phyloP scores from a whole-genome alignment of 192 early-diverging fungal species.

The Gamsiella multidivaricata region DNA sequence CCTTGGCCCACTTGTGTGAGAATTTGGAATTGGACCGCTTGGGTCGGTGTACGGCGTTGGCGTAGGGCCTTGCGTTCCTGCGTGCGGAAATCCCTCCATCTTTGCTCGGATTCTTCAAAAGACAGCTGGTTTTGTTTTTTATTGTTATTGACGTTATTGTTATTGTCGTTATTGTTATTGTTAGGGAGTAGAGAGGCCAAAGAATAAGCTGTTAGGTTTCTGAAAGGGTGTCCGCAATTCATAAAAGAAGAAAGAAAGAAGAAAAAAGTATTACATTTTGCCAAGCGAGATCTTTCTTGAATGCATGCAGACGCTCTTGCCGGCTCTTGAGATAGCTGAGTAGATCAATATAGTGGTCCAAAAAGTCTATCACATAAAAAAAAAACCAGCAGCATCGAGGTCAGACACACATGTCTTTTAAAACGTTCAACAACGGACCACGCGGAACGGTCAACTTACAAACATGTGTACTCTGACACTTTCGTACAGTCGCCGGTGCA shows the following conservation, averaged over 20 bases:
- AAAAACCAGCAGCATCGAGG: not conserved
- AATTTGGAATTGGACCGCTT: slow-evolving; percentile 76
- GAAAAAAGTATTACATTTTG: slow-evolving; percentile 7
- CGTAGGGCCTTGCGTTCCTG: slow-evolving; percentile 72
- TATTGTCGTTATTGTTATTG: too few species aligned
- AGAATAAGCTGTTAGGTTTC: too few species aligned
- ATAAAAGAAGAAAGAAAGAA: not conserved
- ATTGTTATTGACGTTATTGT: too few species aligned
- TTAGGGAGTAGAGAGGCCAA: not conserved
- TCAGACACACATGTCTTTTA: too few species aligned
- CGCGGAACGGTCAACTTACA: slow-evolving; percentile 18
- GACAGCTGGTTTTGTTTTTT: slow-evolving; percentile 45
- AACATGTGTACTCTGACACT: slow-evolving; percentile 35
- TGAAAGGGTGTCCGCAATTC: too few species aligned
- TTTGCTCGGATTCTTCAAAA: slow-evolving; percentile 58
- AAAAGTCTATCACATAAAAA: slow-evolving; percentile 63
- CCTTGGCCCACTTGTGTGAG: slow-evolving; percentile 82
- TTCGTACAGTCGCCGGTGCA: slow-evolving; percentile 24
- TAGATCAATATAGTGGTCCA: slow-evolving; percentile 87
- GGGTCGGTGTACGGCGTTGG: slow-evolving; percentile 73
- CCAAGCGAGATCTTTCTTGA: slow-evolving; percentile 60
- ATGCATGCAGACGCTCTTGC: slow-evolving; percentile 62
- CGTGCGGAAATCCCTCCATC: slow-evolving; percentile 67
- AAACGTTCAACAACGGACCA: too few species aligned
- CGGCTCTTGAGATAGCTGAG: slow-evolving; percentile 82